These are phyloP conservation scores for Tetrahymena elliotti DNA, from an alignment of 73 alveolate genomes.

Conservation along the genomic window DNA sequence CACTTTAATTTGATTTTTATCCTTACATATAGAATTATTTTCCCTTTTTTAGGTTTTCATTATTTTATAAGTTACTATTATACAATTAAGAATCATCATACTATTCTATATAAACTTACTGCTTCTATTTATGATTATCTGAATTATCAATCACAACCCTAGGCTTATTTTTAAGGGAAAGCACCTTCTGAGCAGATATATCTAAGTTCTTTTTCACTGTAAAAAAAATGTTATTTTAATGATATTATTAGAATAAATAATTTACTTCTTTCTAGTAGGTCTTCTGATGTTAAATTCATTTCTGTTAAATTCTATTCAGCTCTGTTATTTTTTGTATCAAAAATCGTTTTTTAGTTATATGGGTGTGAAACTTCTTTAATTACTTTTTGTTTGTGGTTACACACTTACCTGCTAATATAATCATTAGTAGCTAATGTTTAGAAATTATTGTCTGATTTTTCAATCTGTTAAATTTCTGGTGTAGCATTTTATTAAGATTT, in stretches of 20 bases:
- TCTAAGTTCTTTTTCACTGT: not conserved
- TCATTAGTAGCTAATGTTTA: not conserved
- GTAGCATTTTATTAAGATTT: not conserved
- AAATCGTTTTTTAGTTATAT: not conserved
- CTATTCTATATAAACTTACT: not conserved
- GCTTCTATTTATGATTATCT: not conserved
- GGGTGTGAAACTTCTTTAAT: not conserved
- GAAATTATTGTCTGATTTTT: not conserved
- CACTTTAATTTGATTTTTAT: not conserved
- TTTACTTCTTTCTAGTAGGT: not conserved
- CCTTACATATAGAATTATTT: not conserved
- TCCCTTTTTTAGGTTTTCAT: not conserved
- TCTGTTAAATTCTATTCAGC: not conserved
- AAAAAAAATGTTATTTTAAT: not conserved
- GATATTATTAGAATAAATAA: not conserved
- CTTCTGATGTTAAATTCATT: not conserved
- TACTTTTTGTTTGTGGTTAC: not conserved
- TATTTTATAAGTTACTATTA: not conserved
- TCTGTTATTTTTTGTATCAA: not conserved
- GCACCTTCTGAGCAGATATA: not conserved
- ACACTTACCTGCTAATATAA: not conserved
- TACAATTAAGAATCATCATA: not conserved
- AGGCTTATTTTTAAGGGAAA: not conserved
- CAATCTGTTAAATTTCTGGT: not conserved
- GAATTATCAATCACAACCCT: not conserved